Evolutionary conservation across 331 rosid species (phyloP), one percentile per base, ranked within the genome.

Genomic region (Telfairia occidentalis): DNA sequence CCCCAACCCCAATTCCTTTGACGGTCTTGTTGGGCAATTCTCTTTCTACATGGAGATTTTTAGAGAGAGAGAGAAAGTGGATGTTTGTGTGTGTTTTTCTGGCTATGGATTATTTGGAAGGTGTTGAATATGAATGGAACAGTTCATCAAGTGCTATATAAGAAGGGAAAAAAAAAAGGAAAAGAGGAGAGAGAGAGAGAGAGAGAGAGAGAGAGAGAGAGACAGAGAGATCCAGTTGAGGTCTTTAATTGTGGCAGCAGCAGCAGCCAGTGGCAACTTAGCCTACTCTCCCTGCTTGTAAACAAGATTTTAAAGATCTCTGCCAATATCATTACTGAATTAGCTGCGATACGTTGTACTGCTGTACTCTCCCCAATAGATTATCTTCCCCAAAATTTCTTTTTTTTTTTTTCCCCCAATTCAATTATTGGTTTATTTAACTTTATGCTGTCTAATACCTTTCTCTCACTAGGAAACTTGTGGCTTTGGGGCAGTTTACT

Each of bases 201-300:
- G n/a, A n/a, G n/a, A n/a, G n/a, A 46, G 8, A 46, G 52, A 46
- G 1, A 43, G 49, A 43, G 13, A 43, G 49, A 43, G 2, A 59
- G 13, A 45, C 13, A 24, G n/a, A 70, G 26, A 70, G 38, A 46
- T 40, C 50, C 65, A 61, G 34, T 30, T 34, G 29, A 64, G 71
- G 48, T 64, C 28, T 70, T 70, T 70, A 70, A 70, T 46, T 57
- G 75, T 16, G 42, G 55, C 24, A 26, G 42, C 74, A 42, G 74
- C 40, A 45, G 58, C 12, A 57, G 57, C 24, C 74, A 43, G 24
- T 42, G 15, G 74, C 18, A 70, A 53, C 40, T 40, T 86, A 81
- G 77, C 86, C 87, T 86, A 78, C 80, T 57, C 74, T 48, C 73
- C 73, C 66, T 46, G 57, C 57, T 70, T 24, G 9, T 70, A 70